Percentiles rank a stretch among this genome's conserved stretches.
Evolutionary conservation across 2,329 filamentous ascomycete species (phyloP).

Genomic region (Didymella pomorum): DNA sequence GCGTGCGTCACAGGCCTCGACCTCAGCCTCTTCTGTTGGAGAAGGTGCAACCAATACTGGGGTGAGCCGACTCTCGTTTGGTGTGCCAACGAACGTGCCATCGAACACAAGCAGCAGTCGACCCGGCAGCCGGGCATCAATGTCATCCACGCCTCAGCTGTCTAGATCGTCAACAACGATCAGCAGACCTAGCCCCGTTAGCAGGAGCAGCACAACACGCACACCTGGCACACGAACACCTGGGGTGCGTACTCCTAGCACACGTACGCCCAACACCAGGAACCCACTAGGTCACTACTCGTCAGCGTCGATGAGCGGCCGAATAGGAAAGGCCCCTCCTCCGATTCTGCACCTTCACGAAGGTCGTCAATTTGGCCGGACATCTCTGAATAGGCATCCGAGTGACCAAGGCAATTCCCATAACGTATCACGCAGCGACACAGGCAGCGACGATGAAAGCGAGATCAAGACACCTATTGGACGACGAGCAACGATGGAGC

Average conservation of each 20-base stretch:
- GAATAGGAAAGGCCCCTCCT: conserved; percentile 49
- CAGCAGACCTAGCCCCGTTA: conserved; percentile 59
- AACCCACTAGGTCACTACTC: conserved; percentile 69
- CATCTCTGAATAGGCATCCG: conserved; percentile 71
- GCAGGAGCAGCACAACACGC: conserved; percentile 69
- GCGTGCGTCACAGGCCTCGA: conserved; percentile 65
- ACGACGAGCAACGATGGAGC: conserved; percentile 55
- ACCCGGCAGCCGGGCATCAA: conserved; percentile 72
- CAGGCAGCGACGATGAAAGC: conserved; percentile 51
- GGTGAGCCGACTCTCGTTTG: conserved; percentile 61
- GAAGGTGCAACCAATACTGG: conserved; percentile 39
- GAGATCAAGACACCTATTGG: conserved; percentile 55
- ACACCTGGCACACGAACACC: conserved; percentile 59
- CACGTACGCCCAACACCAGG: conserved; percentile 62
- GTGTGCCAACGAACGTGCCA: conserved; percentile 44
- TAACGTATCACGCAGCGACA: conserved; percentile 54
- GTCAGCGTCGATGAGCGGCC: conserved; percentile 56
- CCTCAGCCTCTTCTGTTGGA: conserved; percentile 46
- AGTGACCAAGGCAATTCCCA: conserved; percentile 45
- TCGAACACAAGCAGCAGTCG: conserved; percentile 58
- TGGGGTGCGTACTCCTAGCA: conserved; percentile 63
- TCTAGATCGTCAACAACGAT: not conserved
- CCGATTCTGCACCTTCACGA: conserved; percentile 60
- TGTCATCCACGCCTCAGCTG: conserved; percentile 39
- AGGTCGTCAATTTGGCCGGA: conserved; percentile 52